Evolutionary conservation across 2,329 filamentous ascomycete species (phyloP).

Genomic region (Aspergillus piperis): DNA sequence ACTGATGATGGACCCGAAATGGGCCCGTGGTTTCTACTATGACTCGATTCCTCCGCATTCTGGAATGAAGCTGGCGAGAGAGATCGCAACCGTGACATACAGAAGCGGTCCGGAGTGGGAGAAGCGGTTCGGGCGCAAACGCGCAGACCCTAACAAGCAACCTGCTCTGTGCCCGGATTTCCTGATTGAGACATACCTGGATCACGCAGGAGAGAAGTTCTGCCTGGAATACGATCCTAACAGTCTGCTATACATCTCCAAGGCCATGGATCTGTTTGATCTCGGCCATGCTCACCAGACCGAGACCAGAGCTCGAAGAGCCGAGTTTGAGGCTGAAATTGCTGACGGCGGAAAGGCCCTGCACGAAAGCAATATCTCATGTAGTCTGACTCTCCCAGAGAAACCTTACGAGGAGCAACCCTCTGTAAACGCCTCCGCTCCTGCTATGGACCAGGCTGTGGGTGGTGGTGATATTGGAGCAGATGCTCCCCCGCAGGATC

Average conservation of each 20-base stretch:
- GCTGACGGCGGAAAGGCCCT: slow-evolving; percentile 46
- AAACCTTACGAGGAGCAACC: slow-evolving; percentile 84
- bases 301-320: slow-evolving; percentile 63
- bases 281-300: slow-evolving; percentile 72
- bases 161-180: slow-evolving; percentile 97
- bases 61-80: slow-evolving; percentile 95
- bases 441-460: slow-evolving; percentile 35
- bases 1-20: slow-evolving; percentile 98
- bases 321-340: slow-evolving; percentile 61
- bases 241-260: slow-evolving; percentile 92
- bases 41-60: slow-evolving; percentile 83
- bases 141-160: slow-evolving; percentile 81
- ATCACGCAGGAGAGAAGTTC: slow-evolving; percentile 98
- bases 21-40: slow-evolving; percentile 95
- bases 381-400: slow-evolving; percentile 79
- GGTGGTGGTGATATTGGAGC: slow-evolving; percentile 18
- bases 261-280: slow-evolving; percentile 98
- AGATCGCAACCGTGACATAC: slow-evolving; percentile 98
- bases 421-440: slow-evolving; percentile 49
- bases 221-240: slow-evolving; percentile 96
- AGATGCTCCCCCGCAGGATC: slow-evolving; percentile 68
- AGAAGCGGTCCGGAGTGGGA: slow-evolving; percentile 97
- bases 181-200: slow-evolving; percentile 95
- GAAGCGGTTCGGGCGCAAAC: slow-evolving; percentile 81
- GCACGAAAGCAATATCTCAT: slow-evolving; percentile 53